A percentile compares a stretch with the other conserved stretches of the same genome.
Conservation (phyloP, 1,139 yeast species). For the Zygosaccharomyces pseudobailii region DNA sequence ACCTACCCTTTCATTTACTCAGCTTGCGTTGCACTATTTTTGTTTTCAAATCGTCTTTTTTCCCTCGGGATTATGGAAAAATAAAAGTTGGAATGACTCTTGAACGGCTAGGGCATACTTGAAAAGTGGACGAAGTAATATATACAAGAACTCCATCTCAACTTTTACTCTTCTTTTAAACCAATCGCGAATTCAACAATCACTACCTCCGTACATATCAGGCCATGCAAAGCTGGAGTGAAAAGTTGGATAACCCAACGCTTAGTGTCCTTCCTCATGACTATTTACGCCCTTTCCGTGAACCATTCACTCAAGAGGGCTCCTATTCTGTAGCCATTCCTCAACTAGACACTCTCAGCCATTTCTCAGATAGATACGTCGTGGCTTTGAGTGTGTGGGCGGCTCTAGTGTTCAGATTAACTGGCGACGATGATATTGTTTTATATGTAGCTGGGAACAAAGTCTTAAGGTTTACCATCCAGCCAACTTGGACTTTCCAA, state of each 20-base stretch:
- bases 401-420: conserved; percentile 66
- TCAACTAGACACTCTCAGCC: conserved; percentile 24
- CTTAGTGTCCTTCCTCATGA: conserved; percentile 85
- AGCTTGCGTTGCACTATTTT: background rate
- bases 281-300: conserved; percentile 69
- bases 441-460: conserved; percentile 58
- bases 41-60: background rate
- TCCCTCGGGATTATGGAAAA: conserved; percentile 10
- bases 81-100: conserved; percentile 3
- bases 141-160: background rate
- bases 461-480: conserved; percentile 56
- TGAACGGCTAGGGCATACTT: conserved; percentile 2
- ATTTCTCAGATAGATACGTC: conserved; percentile 40
- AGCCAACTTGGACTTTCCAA: conserved; percentile 49
- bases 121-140: background rate
- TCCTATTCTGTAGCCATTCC: conserved; percentile 42
- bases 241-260: conserved; percentile 72
- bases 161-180: background rate
- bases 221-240: conserved; percentile 49
- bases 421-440: conserved; percentile 94
- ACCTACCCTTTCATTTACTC: background rate
- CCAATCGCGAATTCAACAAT: background rate
- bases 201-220: background rate
- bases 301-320: conserved; percentile 60
- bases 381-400: conserved; percentile 66